Evolutionary conservation across 1,284 basidiomycete genomes (phyloP), one percentile per base, ranked within the genome.

Genomic region (Fomitopsis palustris): DNA sequence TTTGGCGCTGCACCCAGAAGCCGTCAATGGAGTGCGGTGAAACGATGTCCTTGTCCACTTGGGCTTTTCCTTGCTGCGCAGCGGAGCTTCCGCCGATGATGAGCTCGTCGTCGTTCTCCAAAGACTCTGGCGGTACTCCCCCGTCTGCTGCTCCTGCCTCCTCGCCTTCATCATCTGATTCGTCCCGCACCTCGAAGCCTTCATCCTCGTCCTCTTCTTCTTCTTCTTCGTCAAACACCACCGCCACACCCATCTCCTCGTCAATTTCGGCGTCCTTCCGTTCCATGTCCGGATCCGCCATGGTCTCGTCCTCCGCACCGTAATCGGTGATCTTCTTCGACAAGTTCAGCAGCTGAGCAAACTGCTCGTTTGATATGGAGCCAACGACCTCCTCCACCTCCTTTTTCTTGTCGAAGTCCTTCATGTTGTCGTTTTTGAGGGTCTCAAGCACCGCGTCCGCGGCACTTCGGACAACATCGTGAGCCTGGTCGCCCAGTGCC

Each of bases 261-360:
- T 96, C 94, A 64, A 93, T 95, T 67, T 92, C 89, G 0, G 85
- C 89, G 37, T 91, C 90, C 70, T 88, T 88, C 54, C 82, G 78
- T 71, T 92, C 90, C 76, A 83, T 80, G 65, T 92, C 91, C 1
- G 89, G 87, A 68, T 90, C 89, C 0, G 76, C 83, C 74, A 84
- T 81, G 14, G 80, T 76, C 71, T 94, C 93, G 61, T 95, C 93
- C 69, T 96, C 93, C 2, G 87, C 90, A 43, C 88, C 88, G 63
- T 96, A 99, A 74, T 99, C 97, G 2, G 96, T 98, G 54, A 99
- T 90, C 81, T 98, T 98, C 79, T 98, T 98, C 56, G 89, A 86
- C 49, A 99, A 79, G 67, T 82, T 91, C 64, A 98, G 80, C 51
- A 99, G 82, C 74, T 96, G 92, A 16, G 88, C 84, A 73, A 98